A percentile compares a stretch with the other conserved stretches of the same genome.
Conservation (phyloP, 352 stramenopile species). For the Pythium chondricola region DNA sequence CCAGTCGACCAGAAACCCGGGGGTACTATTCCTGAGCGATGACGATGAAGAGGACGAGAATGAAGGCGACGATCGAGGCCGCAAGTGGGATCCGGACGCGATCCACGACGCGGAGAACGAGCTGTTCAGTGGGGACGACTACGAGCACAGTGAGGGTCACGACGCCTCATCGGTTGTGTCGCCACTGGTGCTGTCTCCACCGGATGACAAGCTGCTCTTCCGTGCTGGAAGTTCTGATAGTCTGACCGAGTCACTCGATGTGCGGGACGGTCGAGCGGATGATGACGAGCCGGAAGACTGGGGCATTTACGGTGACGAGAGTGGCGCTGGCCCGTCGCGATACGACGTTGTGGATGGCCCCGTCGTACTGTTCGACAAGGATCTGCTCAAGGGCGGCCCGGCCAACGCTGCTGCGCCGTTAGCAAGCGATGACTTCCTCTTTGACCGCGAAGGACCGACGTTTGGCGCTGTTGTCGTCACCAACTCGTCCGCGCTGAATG, state of each 20-base stretch:
- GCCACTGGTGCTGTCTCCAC: constrained; percentile 8
- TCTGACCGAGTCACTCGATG: constrained; percentile 9
- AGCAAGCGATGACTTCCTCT: constrained; percentile 53
- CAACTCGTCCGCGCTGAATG: constrained; percentile 19
- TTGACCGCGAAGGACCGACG: constrained; percentile 40
- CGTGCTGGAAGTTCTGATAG: constrained; percentile 19
- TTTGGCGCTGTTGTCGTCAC: constrained; percentile 46
- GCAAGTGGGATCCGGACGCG: constrained; percentile 5
- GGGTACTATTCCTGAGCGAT: constrained; percentile 8
- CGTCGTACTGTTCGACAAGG: constrained; percentile 45
- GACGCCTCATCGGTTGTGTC: constrained; percentile 2
- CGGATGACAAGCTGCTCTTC: constrained; percentile 14
- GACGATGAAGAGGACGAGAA: constrained; percentile 3
- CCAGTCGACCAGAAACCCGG: background rate
- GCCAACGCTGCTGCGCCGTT: constrained; percentile 19
- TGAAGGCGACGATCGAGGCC: background rate
- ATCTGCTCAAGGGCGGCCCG: constrained; percentile 29
- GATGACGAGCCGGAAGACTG: constrained; percentile 41
- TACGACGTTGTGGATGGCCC: constrained; percentile 43
- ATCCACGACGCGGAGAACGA: constrained; percentile 15
- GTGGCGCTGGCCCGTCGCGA: constrained; percentile 19
- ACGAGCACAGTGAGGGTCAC: constrained; percentile 5
- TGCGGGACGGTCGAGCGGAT: constrained; percentile 17
- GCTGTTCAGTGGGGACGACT: constrained; percentile 14
- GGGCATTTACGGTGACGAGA: constrained; percentile 41